phyloP scores from a whole-genome alignment of 148 eudicot species.

The Rhododendron vialii region DNA sequence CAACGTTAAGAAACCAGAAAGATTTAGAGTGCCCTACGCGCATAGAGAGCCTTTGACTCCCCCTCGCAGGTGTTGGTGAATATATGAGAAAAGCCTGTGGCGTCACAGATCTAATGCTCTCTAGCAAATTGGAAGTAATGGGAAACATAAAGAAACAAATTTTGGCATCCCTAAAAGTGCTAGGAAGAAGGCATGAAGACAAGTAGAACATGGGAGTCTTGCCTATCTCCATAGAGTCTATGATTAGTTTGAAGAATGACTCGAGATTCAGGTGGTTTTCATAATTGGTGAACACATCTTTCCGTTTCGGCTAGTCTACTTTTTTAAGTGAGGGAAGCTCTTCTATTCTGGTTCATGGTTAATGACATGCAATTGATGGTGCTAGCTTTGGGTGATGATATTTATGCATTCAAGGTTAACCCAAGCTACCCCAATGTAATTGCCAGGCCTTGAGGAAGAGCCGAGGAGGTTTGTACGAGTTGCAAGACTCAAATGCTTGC shows the following conservation, averaged over 20 bases:
- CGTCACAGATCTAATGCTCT: background rate
- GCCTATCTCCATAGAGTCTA: background rate
- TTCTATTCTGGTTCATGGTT: background rate
- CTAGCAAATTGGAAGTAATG: background rate
- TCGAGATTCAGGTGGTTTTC: background rate
- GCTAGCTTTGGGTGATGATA: background rate
- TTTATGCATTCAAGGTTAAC: background rate
- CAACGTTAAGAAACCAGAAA: background rate
- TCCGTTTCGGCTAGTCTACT: background rate
- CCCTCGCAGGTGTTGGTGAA: background rate
- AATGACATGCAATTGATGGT: background rate
- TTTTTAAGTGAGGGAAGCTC: background rate
- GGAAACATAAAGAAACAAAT: background rate
- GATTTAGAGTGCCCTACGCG: background rate
- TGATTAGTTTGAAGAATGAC: background rate
- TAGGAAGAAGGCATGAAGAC: background rate
- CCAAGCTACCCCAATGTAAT: background rate
- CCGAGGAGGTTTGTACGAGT: background rate
- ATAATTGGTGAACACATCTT: background rate
- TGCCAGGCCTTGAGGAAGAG: background rate
- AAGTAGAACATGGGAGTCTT: background rate
- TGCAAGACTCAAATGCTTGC: background rate
- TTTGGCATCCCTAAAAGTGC: background rate
- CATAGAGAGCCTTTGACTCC: background rate
- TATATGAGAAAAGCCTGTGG: background rate